Percentiles rank a stretch among this genome's conserved stretches.
Conservation (phyloP, 108 stramenopile genomes). For the Stephanodiscus triporus region DNA sequence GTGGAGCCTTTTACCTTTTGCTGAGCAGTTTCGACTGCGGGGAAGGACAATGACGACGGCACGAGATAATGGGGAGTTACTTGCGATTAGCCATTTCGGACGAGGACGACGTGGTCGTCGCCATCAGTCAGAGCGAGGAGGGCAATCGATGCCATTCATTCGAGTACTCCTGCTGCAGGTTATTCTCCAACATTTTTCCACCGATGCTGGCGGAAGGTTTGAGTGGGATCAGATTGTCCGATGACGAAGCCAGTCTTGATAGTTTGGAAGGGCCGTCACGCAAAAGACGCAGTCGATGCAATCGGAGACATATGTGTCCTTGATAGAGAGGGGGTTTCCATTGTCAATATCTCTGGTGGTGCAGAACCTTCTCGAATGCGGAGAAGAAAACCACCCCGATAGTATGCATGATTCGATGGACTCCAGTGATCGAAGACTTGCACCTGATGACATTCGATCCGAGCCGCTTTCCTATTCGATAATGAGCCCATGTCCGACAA, state of each 20-base stretch:
- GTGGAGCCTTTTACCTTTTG: slow-evolving; percentile 12
- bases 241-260: background rate
- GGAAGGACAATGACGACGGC: slow-evolving; percentile 4
- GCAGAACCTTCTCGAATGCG: slow-evolving; percentile 32
- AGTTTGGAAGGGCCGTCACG: background rate
- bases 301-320: background rate
- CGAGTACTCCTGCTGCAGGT: slow-evolving; percentile 17
- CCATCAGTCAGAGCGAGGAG: slow-evolving; percentile 13
- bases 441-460: slow-evolving; percentile 36
- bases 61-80: slow-evolving; percentile 4
- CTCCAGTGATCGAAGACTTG: slow-evolving; percentile 31
- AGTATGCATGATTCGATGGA: slow-evolving; percentile 25
- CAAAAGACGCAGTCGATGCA: background rate
- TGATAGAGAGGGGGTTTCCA: slow-evolving; percentile 16
- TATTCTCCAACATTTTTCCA: slow-evolving; percentile 25
- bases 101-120: slow-evolving; percentile 5
- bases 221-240: background rate
- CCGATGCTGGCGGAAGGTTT: background rate
- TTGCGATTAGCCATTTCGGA: slow-evolving; percentile 10
- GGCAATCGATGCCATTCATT: slow-evolving; percentile 13
- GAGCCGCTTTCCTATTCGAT: slow-evolving; percentile 33
- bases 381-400: slow-evolving; percentile 7
- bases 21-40: slow-evolving; percentile 4
- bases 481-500: background rate
- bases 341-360: slow-evolving; percentile 25